phyloP scores from a whole-genome alignment of 1,139 yeast genomes.

The Pichia sp. region DNA sequence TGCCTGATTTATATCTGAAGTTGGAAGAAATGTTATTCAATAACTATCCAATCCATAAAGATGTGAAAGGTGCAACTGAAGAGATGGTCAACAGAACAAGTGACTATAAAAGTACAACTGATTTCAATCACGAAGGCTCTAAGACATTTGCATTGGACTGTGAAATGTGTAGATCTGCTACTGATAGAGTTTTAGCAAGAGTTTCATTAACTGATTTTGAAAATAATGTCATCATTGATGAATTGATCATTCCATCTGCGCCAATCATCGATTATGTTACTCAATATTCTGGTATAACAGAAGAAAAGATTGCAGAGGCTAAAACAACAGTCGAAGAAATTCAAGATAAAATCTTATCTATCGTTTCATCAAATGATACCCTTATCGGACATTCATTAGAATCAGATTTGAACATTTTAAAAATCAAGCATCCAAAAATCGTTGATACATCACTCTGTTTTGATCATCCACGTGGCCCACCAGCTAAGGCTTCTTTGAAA shows the following conservation, averaged over 20 bases:
- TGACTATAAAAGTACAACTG: constrained; percentile 59
- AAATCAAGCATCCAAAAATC: constrained; percentile 58
- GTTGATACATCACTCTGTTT: constrained; percentile 66
- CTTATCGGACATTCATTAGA: constrained; percentile 75
- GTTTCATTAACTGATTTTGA: constrained; percentile 70
- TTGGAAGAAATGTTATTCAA: constrained; percentile 45
- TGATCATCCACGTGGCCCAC: constrained; percentile 79
- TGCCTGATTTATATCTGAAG: constrained; percentile 53
- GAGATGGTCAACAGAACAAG: constrained; percentile 22
- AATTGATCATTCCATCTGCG: constrained; percentile 72
- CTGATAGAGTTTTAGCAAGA: constrained; percentile 70
- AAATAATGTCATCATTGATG: constrained; percentile 61
- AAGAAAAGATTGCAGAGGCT: constrained; percentile 58
- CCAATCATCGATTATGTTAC: constrained; percentile 80
- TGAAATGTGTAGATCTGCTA: constrained; percentile 76
- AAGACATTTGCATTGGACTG: constrained; percentile 84
- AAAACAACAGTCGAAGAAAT: constrained; percentile 66
- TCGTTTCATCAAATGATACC: constrained; percentile 52
- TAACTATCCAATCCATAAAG: constrained; percentile 53
- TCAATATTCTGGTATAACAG: constrained; percentile 82
- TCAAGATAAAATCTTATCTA: constrained; percentile 50
- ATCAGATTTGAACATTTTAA: constrained; percentile 61
- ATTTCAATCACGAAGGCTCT: constrained; percentile 52
- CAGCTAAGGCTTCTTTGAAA: constrained; percentile 73
- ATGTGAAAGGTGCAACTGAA: constrained; percentile 25